Evolutionary conservation across 768 basidiomycete genomes (phyloP), one percentile per base, ranked within the genome.

Genomic region (Leccinum ochraceum): DNA sequence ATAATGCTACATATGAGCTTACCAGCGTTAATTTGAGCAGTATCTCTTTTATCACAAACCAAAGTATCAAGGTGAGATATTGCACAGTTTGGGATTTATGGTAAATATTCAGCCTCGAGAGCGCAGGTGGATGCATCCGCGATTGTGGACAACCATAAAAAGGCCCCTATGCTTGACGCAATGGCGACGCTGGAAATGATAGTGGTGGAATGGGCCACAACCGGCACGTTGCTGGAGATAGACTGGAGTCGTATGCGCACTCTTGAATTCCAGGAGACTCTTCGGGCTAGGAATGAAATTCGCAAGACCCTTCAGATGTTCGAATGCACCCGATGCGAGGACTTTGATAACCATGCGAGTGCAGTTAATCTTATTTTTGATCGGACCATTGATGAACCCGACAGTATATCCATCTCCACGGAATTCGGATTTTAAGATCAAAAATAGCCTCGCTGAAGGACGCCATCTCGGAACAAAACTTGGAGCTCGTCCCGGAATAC

Each of bases 401-500:
- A 34, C 67, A 99, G 96, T 98, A 97, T 70, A 69, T 77, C 13
- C 76, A 81, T 22, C 66, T 92, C 37, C 97, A 99, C 66, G 83
- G 82, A 57, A 86, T 89, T 64, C 92, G 89, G 69, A 72, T 88
- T 20, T 75, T 98, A 54, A 83, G 85, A 62, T 81, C 83, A 37
- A 89, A 87, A 65, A 89, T 99, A 59, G 86, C 86, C 2, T 76
- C 80, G 36, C 80, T 99, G 57, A 95, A 92, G 69, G 79, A 90
- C 46, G 88, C 89, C 2, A 86, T 98, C 30, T 98, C 95, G 4
- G 97, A 98, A 69, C 94, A 99, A 71, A 99, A 99, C 71, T 78
- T 98, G 60, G 97, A 97, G 69, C 83, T 98, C 17, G 83, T 98
- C 36, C 97, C 97, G 6, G 97, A 99, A 71, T 99, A 98, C 74